Evolutionary conservation across 2,329 filamentous ascomycete species (phyloP), one percentile per base, ranked within the genome.

Genomic region (Thermothelomyces thermophilus): DNA sequence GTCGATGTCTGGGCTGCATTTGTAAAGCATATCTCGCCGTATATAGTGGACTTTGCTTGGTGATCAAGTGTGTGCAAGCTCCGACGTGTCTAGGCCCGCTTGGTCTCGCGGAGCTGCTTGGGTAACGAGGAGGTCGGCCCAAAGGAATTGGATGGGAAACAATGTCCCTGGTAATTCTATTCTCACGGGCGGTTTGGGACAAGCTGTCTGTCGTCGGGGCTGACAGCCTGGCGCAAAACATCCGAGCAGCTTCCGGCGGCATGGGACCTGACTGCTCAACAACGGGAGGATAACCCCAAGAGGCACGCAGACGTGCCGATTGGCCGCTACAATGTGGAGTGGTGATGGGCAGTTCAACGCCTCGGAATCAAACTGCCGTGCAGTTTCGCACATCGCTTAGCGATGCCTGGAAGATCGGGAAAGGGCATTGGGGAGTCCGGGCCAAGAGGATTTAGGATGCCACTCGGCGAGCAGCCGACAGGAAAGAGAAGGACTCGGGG

Each of bases 21-120:
- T 54, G 60, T 61, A 62, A 60, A 60, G 55, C 58, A 45, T 56
- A 57, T 58, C 45, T 50, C 54, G 56, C 52, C 56, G 57, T 62
- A 61, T 61, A 60, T 61, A 62, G 59, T 58, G 52, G 57, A 56
- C 34, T 47, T 39, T 55, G 41, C 43, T 51, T 57, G 56, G 51
- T 59, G 57, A 58, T 50, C 42, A 50, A 56, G 48, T 57, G 52
- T 52, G 43, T 50, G 56, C 48, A 47, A 51, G 37, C 16, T 7
- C 36, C 30, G 16, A n/a, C 13, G 33, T 39, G 51, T 33, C 39
- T 33, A n/a, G 17, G 14, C 26, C 37, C 22, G 41, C 40, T 42
- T 42, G 22, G 44, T 13, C 35, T 42, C 44, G 39, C 45, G 41
- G 34, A 44, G 46, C 35, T 45, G 24, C 41, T 35, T 47, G 40